Evolutionary conservation across 768 basidiomycete genomes (phyloP), one percentile per base, ranked within the genome.

Genomic region (Dendrothele bispora): DNA sequence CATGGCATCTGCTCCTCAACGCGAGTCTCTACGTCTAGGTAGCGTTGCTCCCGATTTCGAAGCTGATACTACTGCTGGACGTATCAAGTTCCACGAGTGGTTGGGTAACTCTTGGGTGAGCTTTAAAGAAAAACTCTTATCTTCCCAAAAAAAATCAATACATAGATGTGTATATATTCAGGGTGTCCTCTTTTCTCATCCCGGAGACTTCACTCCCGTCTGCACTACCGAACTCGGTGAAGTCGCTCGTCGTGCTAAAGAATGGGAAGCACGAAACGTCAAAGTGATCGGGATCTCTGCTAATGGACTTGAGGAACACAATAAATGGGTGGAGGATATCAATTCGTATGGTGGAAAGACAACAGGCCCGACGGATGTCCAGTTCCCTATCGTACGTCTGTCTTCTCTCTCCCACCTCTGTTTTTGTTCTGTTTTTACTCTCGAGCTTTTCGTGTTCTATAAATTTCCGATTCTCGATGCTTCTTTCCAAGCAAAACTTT

Each of bases 161-260:
- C 37, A 37, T 10, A 37, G 20, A 50, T 22, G 24, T 22, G 12
- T n/a, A 1, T 21, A 21, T 20, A n/a, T 5, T 43, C n/a, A 91
- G 90, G 88, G 78, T 41, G 70, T 93, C 64, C 77, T 98, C 48
- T 98, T 98, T 81, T 95, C 93, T 25, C 94, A 97, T 68, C 93
- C 93, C 1, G 94, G 88, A 36, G 88, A 92, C 62, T 92, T 92
- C 63, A 90, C 88, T n/a, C 88, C 89, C 40, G 86, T 95, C 43
- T 94, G 91, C 79, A 95, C 97, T 39, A 99, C 97, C 46, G 97
- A 98, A 73, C 86, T 98, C 29, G 94, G 91, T 42, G 95, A 97
- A 65, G 94, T 97, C 36, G 88, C 97, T 41, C 86, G 91, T 54
- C 88, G 91, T 50, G 44, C 44, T 24, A 46, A 46, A 25, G 95